Base-by-base conservation (phyloP, 169 alveolate genomes). In the Eimeria nieschulzi region DNA sequence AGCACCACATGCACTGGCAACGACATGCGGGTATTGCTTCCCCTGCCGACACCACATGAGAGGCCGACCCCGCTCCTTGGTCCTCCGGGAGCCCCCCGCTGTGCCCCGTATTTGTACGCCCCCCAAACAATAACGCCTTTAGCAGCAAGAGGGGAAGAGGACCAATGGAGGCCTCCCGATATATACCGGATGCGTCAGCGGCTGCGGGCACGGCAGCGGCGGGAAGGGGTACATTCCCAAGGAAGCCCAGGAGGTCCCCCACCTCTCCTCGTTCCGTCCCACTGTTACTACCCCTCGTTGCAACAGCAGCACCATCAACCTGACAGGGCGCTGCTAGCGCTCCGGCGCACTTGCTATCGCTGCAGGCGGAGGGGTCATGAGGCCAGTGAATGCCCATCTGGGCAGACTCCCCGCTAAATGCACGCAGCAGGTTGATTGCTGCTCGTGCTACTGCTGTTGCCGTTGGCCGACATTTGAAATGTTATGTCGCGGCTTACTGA, bases 321-420 rank as follows among this genome's bases (percentile, higher is more conserved):
- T 56, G 87, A 79, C 8, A 53, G 56, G 59, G 87, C 87, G 17
- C 17, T 79, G 59, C 71, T 79, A 79, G 87, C 87, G 13, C 87
- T 79, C 15, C 54, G 87, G 54, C 87, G 87, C 73, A 79, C 87
- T 46, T 79, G 87, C 71, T 79, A 79, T 21, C 71, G 87, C 54
- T 79, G 87, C 72, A 55, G 87, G 23, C 54, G 59, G 61, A 55
- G 87, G 54, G 87, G 87, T 66, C 87, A 79, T 79, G 87, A 79
- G 26, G 87, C 87, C 59, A 79, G 87, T 71, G 87, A 79, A 26
- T 79, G 87, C 39, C 87, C 87, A 23, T 54, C 56, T 23, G 87
- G 87, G 87, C 73, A 79, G 73, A 71, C 73, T 26, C 13, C 13
- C 9, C 87, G 87, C 87, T 71, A 79, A 71, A 55, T 25, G 55